Evolutionary conservation across 352 stramenopile species (phyloP).

Genomic region (Phytophthora nicotianae): DNA sequence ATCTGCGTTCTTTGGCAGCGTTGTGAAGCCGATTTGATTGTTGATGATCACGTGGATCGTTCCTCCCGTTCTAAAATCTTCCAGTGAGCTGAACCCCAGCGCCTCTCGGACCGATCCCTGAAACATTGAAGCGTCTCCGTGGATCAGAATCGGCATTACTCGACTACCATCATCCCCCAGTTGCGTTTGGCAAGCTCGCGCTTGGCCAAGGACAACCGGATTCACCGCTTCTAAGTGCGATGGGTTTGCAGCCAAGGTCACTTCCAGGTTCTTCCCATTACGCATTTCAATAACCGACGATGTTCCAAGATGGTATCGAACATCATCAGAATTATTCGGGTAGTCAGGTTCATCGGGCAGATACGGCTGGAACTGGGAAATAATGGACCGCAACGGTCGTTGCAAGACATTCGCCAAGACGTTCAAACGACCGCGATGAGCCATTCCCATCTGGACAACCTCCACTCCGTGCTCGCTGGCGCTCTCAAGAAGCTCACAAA

Average conservation of each 20-base stretch:
- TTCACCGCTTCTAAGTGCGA: conserved; percentile 99
- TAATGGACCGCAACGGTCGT: conserved; percentile 96
- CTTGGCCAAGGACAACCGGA: conserved; percentile 96
- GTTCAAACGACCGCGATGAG: conserved; percentile 97
- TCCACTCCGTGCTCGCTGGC: conserved; percentile 96
- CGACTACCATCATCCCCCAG: conserved; percentile 83
- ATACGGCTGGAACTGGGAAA: conserved; percentile 88
- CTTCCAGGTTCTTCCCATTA: conserved; percentile 67
- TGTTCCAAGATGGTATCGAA: conserved; percentile 88
- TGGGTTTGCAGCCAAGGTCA: conserved; percentile 96
- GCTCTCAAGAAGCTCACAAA: conserved; percentile 95
- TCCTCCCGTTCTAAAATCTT: conserved; percentile 96
- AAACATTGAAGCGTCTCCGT: conserved; percentile 96
- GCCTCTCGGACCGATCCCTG: conserved; percentile 85
- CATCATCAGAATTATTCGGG: conserved; percentile 89
- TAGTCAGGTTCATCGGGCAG: conserved; percentile 85
- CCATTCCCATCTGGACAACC: conserved; percentile 99
- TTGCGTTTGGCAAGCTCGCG: conserved; percentile 92
- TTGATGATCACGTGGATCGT: conserved; percentile 99
- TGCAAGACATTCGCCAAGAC: conserved; percentile 98
- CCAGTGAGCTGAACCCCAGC: conserved; percentile 87
- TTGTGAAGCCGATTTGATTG: conserved; percentile 99
- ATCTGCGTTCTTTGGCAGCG: conserved; percentile 95
- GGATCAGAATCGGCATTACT: conserved; percentile 97
- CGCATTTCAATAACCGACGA: conserved; percentile 73